phyloP scores from a whole-genome alignment of 768 basidiomycete species.

The Tricholoma hemisulphureum region DNA sequence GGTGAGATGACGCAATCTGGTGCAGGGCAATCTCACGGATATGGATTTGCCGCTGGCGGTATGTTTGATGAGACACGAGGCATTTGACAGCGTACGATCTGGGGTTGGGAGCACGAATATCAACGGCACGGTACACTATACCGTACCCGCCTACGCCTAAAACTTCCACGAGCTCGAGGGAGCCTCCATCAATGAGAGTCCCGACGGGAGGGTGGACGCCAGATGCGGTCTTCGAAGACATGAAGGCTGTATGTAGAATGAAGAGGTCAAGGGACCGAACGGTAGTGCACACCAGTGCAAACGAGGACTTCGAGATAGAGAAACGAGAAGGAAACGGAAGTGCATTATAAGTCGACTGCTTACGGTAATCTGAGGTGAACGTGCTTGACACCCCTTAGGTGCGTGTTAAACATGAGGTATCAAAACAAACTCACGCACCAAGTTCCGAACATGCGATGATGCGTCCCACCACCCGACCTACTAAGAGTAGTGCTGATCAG shows the following conservation, averaged over 20 bases:
- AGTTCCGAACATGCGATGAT: conserved; percentile 40
- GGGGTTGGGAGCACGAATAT: conserved; percentile 48
- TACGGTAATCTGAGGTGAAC: conserved; percentile 24
- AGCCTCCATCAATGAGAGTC: conserved; percentile 78
- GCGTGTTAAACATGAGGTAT: conserved; percentile 84
- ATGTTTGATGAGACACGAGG: conserved; percentile 54
- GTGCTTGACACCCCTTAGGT: conserved; percentile 45
- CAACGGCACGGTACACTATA: conserved; percentile 89
- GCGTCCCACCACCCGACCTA: conserved; percentile 28
- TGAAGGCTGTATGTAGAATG: conserved; percentile 29
- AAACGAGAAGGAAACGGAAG: conserved; percentile 21
- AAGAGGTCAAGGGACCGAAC: conserved; percentile 22
- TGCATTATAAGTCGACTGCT: conserved; percentile 20
- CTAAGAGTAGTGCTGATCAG: conserved; percentile 8
- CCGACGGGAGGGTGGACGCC: conserved; percentile 73
- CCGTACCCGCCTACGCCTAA: conserved; percentile 95
- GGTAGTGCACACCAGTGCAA: conserved; percentile 46
- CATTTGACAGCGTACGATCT: conserved; percentile 91
- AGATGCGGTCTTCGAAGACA: conserved; percentile 62
- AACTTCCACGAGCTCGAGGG: conserved; percentile 80
- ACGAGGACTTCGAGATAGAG: conserved; percentile 42
- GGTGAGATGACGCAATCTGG: conserved; percentile 70
- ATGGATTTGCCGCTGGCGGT: conserved; percentile 75
- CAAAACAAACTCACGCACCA: conserved; percentile 45
- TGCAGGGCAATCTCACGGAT: conserved; percentile 86